Evolutionary conservation across 2,329 filamentous ascomycete species (phyloP).

Genomic region (Epichloe gansuensis): DNA sequence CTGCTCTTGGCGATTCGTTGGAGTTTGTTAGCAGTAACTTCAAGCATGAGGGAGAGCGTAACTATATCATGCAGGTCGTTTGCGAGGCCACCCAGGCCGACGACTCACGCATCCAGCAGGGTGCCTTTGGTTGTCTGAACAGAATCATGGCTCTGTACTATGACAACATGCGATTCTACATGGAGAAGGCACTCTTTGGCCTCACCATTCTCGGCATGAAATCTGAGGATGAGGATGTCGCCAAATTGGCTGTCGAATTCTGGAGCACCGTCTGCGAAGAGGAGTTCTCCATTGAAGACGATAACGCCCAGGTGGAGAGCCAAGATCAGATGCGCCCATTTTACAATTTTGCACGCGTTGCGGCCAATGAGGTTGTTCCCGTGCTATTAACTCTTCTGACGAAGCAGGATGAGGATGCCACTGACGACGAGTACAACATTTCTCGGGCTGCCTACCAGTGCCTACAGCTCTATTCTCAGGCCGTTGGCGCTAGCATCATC

Average conservation of each 20-base stretch:
- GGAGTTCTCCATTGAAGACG: constrained; percentile 94
- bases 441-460: constrained; percentile 94
- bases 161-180: constrained; percentile 99
- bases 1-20: constrained; percentile 86
- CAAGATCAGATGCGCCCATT: constrained; percentile 78
- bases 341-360: constrained; percentile 91
- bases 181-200: constrained; percentile 98
- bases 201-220: constrained; percentile 98
- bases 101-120: constrained; percentile 85
- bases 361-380: constrained; percentile 86
- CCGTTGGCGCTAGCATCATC: constrained; percentile 74
- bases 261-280: constrained; percentile 99
- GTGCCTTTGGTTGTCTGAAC: constrained; percentile 93
- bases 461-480: constrained; percentile 87
- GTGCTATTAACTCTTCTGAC: constrained; percentile 80
- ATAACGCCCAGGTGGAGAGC: constrained; percentile 68
- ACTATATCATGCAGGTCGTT: constrained; percentile 99
- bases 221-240: constrained; percentile 91
- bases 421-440: constrained; percentile 95
- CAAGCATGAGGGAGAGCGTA: constrained; percentile 96
- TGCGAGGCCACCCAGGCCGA: constrained; percentile 95
- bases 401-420: constrained; percentile 94
- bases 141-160: constrained; percentile 98
- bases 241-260: constrained; percentile 96
- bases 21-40: constrained; percentile 98